These are phyloP conservation scores for Bipolaris gigantea DNA, from an alignment of 2,329 filamentous ascomycete species.

Conservation along the genomic window DNA sequence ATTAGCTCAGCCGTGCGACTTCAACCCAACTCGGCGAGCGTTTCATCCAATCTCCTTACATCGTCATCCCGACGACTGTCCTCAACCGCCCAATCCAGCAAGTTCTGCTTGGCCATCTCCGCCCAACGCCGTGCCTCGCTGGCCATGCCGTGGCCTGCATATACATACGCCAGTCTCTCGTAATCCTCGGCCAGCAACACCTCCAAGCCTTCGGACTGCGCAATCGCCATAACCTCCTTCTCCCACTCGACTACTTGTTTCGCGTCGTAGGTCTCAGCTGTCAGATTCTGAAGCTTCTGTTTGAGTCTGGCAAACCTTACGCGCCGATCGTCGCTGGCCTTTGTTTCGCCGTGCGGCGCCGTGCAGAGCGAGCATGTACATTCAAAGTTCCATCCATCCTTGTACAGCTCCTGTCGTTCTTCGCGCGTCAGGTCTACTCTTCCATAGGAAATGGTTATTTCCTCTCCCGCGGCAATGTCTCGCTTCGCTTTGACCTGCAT, in stretches of 20 bases:
- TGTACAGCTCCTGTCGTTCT: conserved; percentile 23
- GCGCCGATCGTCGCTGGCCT: conserved; percentile 25
- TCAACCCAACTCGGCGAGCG: conserved; percentile 20
- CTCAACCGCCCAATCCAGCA: conserved; percentile 25
- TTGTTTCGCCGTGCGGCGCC: conserved; percentile 15
- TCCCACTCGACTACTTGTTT: conserved; percentile 29
- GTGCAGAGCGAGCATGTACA: conserved; percentile 29
- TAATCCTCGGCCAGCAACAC: conserved; percentile 25
- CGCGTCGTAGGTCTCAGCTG: conserved; percentile 25
- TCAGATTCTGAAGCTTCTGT: conserved; percentile 19
- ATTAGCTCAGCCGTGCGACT: conserved; percentile 1
- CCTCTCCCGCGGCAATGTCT: conserved; percentile 24
- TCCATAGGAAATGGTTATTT: conserved; percentile 30
- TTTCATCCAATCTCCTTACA: conserved; percentile 19
- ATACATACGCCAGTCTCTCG: conserved; percentile 32
- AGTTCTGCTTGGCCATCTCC: conserved; percentile 21
- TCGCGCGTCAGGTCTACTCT: conserved; percentile 22
- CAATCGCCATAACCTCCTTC: conserved; percentile 27
- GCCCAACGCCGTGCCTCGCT: conserved; percentile 24
- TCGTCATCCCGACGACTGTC: conserved; percentile 20
- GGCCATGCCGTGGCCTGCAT: conserved; percentile 20
- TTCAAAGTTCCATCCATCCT: conserved; percentile 26
- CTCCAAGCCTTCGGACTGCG: conserved; percentile 24
- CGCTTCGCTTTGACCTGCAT: conserved; percentile 28
- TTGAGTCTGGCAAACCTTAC: conserved; percentile 21